phyloP scores from a whole-genome alignment of 176 grass and related monocot species.

The Carex cristatella region DNA sequence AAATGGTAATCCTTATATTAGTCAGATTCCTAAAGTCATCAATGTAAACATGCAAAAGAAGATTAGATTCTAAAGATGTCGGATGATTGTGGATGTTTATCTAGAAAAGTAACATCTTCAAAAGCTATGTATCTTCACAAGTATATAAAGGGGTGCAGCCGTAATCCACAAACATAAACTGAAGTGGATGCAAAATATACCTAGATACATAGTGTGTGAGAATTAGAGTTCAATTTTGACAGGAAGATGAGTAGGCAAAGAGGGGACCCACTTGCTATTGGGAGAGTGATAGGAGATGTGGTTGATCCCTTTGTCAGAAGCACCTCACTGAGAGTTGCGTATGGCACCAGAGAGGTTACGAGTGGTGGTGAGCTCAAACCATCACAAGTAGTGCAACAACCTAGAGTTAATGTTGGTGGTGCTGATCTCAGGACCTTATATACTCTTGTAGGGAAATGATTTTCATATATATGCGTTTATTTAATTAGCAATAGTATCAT shows the following conservation, averaged over 20 bases:
- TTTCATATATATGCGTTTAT: background rate
- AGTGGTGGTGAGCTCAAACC: conserved; percentile 82
- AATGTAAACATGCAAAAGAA: background rate
- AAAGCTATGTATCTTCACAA: background rate
- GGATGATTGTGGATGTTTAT: background rate
- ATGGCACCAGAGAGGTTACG: conserved; percentile 31
- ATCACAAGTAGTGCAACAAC: conserved; percentile 56
- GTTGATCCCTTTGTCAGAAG: conserved; percentile 58
- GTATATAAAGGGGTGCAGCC: background rate
- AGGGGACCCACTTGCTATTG: conserved; percentile 66
- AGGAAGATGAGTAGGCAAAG: conserved; percentile 45
- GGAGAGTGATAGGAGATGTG: conserved; percentile 83
- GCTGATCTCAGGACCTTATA: conserved; percentile 71
- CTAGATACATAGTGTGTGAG: background rate
- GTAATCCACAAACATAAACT: background rate
- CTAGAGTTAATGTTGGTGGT: conserved; percentile 73
- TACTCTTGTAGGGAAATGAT: conserved; percentile 52
- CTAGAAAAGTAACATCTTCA: background rate
- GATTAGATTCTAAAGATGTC: background rate
- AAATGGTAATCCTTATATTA: background rate
- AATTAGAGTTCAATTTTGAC: background rate
- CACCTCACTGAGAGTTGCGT: conserved; percentile 40
- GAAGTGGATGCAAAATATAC: background rate
- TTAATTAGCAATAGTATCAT: background rate
- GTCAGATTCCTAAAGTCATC: background rate